Evolutionary conservation across 2,329 filamentous ascomycete species (phyloP).

Genomic region (Diaporthe sp.): DNA sequence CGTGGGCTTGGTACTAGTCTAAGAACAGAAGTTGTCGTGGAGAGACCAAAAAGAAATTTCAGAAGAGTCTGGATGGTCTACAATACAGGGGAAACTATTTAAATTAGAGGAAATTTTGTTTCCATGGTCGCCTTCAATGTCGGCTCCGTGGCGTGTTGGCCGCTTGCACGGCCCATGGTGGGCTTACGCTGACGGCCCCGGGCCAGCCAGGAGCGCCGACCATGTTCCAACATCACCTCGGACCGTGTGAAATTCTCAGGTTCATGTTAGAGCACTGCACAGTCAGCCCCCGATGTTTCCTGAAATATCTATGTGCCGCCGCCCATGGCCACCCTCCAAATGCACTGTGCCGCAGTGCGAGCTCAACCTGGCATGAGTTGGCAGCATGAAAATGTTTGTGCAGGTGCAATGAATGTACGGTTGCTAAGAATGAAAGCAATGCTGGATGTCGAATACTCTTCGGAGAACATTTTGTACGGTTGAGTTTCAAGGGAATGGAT

Average conservation of each 20-base stretch:
- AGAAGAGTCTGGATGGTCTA: fast-evolving
- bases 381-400: no score
- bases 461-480: background rate
- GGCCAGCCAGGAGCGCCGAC: slow-evolving; percentile 2
- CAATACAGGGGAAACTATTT: background rate
- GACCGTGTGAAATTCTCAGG: background rate
- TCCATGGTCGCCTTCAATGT: background rate
- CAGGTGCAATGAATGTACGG: background rate
- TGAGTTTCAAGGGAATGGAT: no score
- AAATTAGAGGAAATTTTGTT: background rate
- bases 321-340: background rate
- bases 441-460: background rate
- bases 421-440: background rate
- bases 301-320: background rate
- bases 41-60: background rate
- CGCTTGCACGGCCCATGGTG: background rate
- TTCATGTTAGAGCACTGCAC: background rate
- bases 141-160: background rate
- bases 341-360: background rate
- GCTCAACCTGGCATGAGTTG: background rate
- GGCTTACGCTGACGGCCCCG: background rate
- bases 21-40: background rate
- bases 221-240: background rate
- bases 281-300: slow-evolving; percentile 14
- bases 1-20: background rate